Base-by-base conservation (phyloP, 2,329 filamentous ascomycete genomes). In the Chaetothyriales sp. region DNA sequence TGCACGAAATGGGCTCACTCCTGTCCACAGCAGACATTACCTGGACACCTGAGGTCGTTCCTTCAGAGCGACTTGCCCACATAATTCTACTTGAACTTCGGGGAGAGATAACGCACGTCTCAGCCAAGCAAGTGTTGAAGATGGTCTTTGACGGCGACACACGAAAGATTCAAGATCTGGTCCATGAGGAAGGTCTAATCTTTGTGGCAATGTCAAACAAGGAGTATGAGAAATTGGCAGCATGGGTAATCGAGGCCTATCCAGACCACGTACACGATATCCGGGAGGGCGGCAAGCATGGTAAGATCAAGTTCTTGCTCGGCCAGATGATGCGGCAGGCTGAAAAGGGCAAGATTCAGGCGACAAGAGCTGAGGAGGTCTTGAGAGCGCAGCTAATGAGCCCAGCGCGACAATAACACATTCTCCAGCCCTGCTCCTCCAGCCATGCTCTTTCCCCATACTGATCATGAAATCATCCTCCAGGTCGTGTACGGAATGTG, bases 1-100 rank as follows among this genome's bases (percentile, higher is more conserved):
- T 88, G 26, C 84, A 89, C 60, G 84, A 88, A 60, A 73, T 88
- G 2, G 84, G 84, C 6, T 80, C 81, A 1, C 67, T 87, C 9
- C 57, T 72, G 36, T 66, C 68, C 52, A 79, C 77, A 10, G 73
- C 77, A 1, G 75, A 78, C 49, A 59, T 63, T 19, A 51, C 61
- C 15, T 73, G 70, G 69, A 62, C 68, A 52, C 50, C 61, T 15
- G 57, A 65, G 32, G 19, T 52, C 3, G 65, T 75, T 15, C 59
- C 71, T 49, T 63, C 71, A 53, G 55, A 63, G 53, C 58, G 67
- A 54, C 64, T 76, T 12, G 73, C 70, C 1, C 57, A 65, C 15
- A 64, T 77, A 6, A 64, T 77, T 25, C 59, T 69, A 47, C 65
- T 68, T 36, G 62, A 75, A 4, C 59, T 68, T n/a, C 61, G 58